Conservation (phyloP, 805 yeast genomes). For the Starmerella roubikii region DNA sequence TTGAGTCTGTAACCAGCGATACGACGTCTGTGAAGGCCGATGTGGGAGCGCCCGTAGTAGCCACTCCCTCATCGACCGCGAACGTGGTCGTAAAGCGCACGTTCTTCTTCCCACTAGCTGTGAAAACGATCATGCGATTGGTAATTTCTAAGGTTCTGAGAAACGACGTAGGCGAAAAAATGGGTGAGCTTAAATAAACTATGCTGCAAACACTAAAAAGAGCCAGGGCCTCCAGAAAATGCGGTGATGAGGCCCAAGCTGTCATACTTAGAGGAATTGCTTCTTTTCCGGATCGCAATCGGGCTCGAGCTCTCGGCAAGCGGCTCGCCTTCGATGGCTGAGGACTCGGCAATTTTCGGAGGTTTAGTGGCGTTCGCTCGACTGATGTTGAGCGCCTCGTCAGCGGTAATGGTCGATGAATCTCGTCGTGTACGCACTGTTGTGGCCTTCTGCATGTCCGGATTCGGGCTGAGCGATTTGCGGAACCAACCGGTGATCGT, state of each 20-base stretch:
- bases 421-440: slow-evolving; percentile 7
- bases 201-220: slow-evolving; percentile 15
- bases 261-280: slow-evolving; percentile 20
- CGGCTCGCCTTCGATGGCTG: not conserved
- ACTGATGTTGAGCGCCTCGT: slow-evolving; percentile 28
- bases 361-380: slow-evolving; percentile 20
- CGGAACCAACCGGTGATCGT: not conserved
- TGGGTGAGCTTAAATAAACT: too few species aligned
- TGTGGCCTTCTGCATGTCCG: too few species aligned
- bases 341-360: not conserved
- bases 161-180: too few species aligned
- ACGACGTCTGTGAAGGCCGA: not conserved
- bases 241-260: slow-evolving; percentile 28
- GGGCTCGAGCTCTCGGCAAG: not conserved
- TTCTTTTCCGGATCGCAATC: not conserved
- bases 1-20: not conserved
- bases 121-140: too few species aligned
- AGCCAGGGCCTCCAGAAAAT: slow-evolving; percentile 27
- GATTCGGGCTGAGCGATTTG: not conserved
- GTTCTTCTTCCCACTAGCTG: too few species aligned
- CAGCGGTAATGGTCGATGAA: slow-evolving; percentile 24
- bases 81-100: too few species aligned
- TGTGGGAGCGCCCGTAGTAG: too few species aligned
- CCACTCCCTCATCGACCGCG: too few species aligned
- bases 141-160: too few species aligned